Conservation (phyloP, 331 rosid genomes). For the Erythrophleum ivorense region DNA sequence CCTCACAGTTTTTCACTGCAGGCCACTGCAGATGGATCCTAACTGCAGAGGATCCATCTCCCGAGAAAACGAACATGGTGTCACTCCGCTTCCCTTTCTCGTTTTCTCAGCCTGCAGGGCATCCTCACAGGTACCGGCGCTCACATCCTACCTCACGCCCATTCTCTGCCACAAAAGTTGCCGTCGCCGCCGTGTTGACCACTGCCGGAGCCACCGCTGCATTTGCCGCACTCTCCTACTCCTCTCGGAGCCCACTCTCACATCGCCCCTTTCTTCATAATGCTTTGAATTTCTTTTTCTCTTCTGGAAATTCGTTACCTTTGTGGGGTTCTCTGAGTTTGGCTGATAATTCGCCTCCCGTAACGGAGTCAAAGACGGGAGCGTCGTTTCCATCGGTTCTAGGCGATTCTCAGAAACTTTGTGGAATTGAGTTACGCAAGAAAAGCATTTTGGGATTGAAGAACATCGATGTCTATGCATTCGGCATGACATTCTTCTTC, state of each 20-base stretch:
- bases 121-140: constrained; percentile 20
- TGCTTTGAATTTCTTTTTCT: constrained; percentile 49
- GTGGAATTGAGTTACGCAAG: constrained; percentile 83
- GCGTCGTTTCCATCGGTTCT: constrained; percentile 69
- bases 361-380: constrained; percentile 70
- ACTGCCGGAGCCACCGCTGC: constrained; percentile 58
- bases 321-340: constrained; percentile 78
- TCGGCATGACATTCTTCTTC: constrained; percentile 53
- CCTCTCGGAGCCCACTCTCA: constrained; percentile 37
- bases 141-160: constrained; percentile 44
- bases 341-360: constrained; percentile 51
- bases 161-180: constrained; percentile 42
- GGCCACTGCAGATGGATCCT: too few relatives aligned
- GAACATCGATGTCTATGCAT: constrained; percentile 90
- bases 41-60: too few relatives aligned
- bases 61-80: too few relatives aligned
- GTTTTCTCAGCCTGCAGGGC: constrained; percentile 68
- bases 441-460: constrained; percentile 79
- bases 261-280: constrained; percentile 51
- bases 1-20: too few relatives aligned
- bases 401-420: constrained; percentile 66
- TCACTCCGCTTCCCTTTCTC: constrained; percentile 87
- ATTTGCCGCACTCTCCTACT: constrained; percentile 38
- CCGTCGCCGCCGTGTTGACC: constrained; percentile 42
- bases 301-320: constrained; percentile 47